Percentiles rank a stretch among this genome's conserved stretches.
phyloP scores from a whole-genome alignment of 2,329 filamentous ascomycete species.

The Calonectria montana region DNA sequence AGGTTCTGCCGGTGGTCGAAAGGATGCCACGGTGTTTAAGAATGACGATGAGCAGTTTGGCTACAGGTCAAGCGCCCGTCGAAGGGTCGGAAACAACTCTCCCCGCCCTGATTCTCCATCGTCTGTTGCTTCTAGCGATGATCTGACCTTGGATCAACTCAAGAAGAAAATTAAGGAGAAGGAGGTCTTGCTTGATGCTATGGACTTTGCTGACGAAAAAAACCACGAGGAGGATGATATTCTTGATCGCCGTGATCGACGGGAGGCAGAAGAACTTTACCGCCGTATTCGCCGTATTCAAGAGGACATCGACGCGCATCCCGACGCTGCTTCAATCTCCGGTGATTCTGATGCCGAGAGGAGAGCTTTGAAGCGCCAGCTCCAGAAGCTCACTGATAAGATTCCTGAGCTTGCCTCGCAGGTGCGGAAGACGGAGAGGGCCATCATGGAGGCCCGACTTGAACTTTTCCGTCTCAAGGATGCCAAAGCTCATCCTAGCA shows the following conservation, averaged over 20 bases:
- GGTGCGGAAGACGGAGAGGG: constrained; percentile 89
- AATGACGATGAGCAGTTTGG: constrained; percentile 95
- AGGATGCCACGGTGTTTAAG: constrained; percentile 96
- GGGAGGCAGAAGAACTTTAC: constrained; percentile 94
- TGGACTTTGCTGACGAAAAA: constrained; percentile 95
- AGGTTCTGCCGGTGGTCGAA: constrained; percentile 72
- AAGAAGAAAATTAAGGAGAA: constrained; percentile 94
- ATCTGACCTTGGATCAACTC: constrained; percentile 86
- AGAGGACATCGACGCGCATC: constrained; percentile 93
- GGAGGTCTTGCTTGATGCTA: constrained; percentile 92
- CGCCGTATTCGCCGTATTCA: constrained; percentile 91
- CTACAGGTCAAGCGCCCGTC: constrained; percentile 93
- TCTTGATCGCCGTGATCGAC: constrained; percentile 88
- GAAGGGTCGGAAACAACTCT: constrained; percentile 82
- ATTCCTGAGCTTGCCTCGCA: constrained; percentile 93
- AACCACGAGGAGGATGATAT: constrained; percentile 90
- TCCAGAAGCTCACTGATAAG: constrained; percentile 89
- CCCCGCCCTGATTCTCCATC: constrained; percentile 83
- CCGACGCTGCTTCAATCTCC: constrained; percentile 75
- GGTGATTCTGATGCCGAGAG: constrained; percentile 90
- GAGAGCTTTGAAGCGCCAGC: constrained; percentile 85
- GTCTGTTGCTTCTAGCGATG: constrained; percentile 79
- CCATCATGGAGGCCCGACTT: constrained; percentile 89
- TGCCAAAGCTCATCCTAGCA: constrained; percentile 88
- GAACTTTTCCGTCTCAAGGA: constrained; percentile 95